Conservation (phyloP, 805 yeast genomes). For the Hanseniaspora meyeri region DNA sequence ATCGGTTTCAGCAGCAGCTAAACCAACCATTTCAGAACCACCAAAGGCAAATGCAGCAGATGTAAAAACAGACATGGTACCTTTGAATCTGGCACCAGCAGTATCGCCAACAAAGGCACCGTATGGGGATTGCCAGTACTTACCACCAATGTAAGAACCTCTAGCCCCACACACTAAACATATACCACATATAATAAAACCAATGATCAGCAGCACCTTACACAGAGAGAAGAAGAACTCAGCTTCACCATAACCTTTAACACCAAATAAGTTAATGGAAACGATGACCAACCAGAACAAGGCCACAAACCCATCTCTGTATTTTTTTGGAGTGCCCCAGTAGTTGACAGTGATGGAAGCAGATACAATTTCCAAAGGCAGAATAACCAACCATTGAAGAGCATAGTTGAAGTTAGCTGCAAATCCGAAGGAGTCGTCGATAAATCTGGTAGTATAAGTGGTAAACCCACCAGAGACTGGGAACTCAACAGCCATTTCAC, state of each 20-base stretch:
- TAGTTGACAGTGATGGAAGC: conserved; percentile 43
- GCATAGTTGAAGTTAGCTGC: conserved; percentile 50
- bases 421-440: conserved; percentile 51
- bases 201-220: conserved; percentile 40
- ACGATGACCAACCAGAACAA: conserved; percentile 40
- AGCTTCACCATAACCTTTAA: conserved; percentile 43
- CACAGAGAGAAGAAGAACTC: conserved; percentile 39
- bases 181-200: conserved; percentile 44
- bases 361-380: conserved; percentile 43
- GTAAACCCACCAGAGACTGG: conserved; percentile 56
- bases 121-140: conserved; percentile 33
- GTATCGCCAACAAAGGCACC: conserved; percentile 49
- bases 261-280: conserved; percentile 42
- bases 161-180: conserved; percentile 37
- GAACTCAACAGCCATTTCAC: conserved; percentile 48
- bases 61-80: conserved; percentile 41
- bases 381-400: conserved; percentile 39
- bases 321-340: conserved; percentile 37
- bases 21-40: conserved; percentile 42
- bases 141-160: conserved; percentile 39
- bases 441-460: conserved; percentile 47
- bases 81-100: conserved; percentile 34
- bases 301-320: conserved; percentile 40
- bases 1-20: conserved; percentile 39
- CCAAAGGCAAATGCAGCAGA: conserved; percentile 46